Base-by-base conservation (phyloP, 345 rosid genomes). In the Eucalyptus virginea region DNA sequence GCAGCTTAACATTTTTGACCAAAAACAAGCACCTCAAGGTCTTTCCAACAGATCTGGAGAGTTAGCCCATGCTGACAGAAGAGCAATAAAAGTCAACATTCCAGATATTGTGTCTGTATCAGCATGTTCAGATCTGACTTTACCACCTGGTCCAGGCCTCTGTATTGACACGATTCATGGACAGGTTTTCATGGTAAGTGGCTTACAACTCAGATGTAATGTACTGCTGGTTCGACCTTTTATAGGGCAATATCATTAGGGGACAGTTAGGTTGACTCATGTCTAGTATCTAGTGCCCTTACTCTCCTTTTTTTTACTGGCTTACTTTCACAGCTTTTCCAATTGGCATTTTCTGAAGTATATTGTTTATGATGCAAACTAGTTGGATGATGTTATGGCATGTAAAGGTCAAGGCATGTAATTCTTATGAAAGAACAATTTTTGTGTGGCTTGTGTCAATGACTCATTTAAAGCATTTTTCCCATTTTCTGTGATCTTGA, bases 61-160 rank as follows among this genome's bases (percentile, higher is more conserved):
- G 65, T 72, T 88, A 24, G 67, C 69, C 52, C 93, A 91, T 86
- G 86, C 89, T 86, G 98, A 96, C 86, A 95, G 90, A 93, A 94
- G 90, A 94, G 93, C 94, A 14, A 90, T 95, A 87, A 95, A 94
- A 92, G 94, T 98, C 87, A 95, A 94, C 28, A 94, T 98, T 89
- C 94, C 95, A 50, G 98, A 97, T 90, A 95, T 98, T 30, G 92
- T 95, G 69, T 98, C 99, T 88, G 98, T 96, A 86, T 95, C 99
- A 77, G 94, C 98, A 34, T 96, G 98, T 91, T 95, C 98, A 51
- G 99, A 98, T 93, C 95, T 97, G 88, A 98, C 99, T 86, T 94
- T 98, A 93, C 99, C 99, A 87, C 95, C 98, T 11, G 99, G 99
- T 90, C 96, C 99, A 60, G 99, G 96, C 94, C 97, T 98, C 88